Evolutionary conservation across 768 basidiomycete species (phyloP).

Genomic region (Multifurca ochricompacta): DNA sequence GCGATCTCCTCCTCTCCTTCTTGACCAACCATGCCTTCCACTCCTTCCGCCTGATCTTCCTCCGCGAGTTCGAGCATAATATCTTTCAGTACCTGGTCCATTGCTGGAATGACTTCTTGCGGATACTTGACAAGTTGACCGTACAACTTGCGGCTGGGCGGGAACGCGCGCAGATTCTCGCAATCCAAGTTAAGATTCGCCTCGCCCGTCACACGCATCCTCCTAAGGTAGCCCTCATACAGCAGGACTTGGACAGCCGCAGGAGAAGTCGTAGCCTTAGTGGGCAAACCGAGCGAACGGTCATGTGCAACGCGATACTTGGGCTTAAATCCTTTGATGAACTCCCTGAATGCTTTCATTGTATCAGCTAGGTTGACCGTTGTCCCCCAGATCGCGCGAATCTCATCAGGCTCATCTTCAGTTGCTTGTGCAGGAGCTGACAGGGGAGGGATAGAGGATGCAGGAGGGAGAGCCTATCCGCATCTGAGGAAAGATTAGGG

Average conservation of each 20-base stretch:
- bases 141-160: conserved; percentile 75
- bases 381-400: conserved; percentile 95
- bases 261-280: conserved; percentile 45
- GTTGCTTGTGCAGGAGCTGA: conserved; percentile 55
- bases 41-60: conserved; percentile 60
- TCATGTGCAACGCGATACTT: conserved; percentile 79
- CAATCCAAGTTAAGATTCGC: conserved; percentile 90
- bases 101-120: conserved; percentile 93
- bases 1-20: conserved; percentile 80
- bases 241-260: conserved; percentile 59
- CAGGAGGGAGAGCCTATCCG: conserved; percentile 45
- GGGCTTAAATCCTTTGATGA: conserved; percentile 86
- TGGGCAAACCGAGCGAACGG: conserved; percentile 47
- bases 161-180: conserved; percentile 78
- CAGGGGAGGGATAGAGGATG: conserved; percentile 46
- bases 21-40: conserved; percentile 68
- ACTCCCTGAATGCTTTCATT: conserved; percentile 85
- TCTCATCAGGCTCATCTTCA: conserved; percentile 75
- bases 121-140: conserved; percentile 86
- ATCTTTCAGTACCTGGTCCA: conserved; percentile 95
- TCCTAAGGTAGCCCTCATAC: conserved; percentile 75
- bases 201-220: conserved; percentile 88
- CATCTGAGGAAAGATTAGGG: conserved; percentile 51
- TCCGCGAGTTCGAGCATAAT: conserved; percentile 85
- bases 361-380: conserved; percentile 87